Base-by-base conservation (phyloP, 306 rosid genomes). In the Ormosia semicastrata region DNA sequence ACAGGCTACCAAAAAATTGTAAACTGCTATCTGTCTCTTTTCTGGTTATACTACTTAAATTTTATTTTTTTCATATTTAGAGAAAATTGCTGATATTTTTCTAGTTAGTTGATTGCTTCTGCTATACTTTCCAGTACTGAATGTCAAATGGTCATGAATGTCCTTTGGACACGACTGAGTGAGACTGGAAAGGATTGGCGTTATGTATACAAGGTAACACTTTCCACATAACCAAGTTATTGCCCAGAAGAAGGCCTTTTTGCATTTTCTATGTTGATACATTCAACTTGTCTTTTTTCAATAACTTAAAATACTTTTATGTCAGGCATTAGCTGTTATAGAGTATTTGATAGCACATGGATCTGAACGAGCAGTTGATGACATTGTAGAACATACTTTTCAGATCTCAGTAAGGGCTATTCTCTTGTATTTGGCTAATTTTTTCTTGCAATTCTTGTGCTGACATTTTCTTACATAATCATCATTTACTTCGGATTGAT, bases 161-260 rank as follows among this genome's bases (percentile, higher is more conserved):
- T 93, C 67, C 90, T 96, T 36, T 96, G 99, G 99, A 92, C 98
- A 81, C 94, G 99, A 85, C 79, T 96, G 88, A 52, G 81, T 36
- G 99, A 93, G 85, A 93, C 98, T 37, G 99, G 99, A 71, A 96
- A 96, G 87, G 98, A 93, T 73, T 96, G 99, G 98, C 97, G 99
- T 36, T 81, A 89, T 84, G 99, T 92, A 63, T 96, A 96, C 87
- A 96, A 96, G 98, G 99, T 96, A 86, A 80, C 81, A n/a, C 57
- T 76, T 40, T 66, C 69, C 65, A 30, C 70, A 18, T 65, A 71
- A 57, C 75, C 46, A 33, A 36, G 10, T 60, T 58, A 39, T 73
- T 69, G 13, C 52, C 52, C 46, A 56, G 67, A 18, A 24, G 69
- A 57, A 50, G 52, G 47, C 8, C 37, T 59, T 75, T 40, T 10